Conservation (phyloP, 257 asterid species). For the Fraxinus excelsior region DNA sequence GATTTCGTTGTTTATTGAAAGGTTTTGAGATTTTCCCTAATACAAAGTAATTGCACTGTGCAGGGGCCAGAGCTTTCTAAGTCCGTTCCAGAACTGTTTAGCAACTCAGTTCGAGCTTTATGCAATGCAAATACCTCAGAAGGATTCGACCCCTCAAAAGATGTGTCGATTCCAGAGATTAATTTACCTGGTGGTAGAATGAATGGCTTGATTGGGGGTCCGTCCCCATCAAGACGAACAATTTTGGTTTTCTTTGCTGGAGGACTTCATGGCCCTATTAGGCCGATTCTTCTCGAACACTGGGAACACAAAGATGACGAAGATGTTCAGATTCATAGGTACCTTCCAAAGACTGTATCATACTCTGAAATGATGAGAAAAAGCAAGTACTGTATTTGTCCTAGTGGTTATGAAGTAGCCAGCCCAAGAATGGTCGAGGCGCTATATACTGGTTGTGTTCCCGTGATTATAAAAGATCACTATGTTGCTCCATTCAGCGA, state of each 20-base stretch:
- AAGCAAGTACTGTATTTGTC: slow-evolving; percentile 78
- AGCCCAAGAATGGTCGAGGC: slow-evolving; percentile 93
- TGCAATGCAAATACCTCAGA: slow-evolving; percentile 78
- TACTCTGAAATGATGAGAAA: slow-evolving; percentile 71
- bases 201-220: slow-evolving; percentile 50
- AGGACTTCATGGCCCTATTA: slow-evolving; percentile 85
- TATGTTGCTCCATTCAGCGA: slow-evolving; percentile 78
- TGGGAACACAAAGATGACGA: slow-evolving; percentile 69
- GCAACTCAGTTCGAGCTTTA: slow-evolving; percentile 56
- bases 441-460: slow-evolving; percentile 74
- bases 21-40: neutral
- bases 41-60: neutral
- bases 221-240: slow-evolving; percentile 49
- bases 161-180: slow-evolving; percentile 66
- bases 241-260: slow-evolving; percentile 65
- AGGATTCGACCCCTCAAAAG: slow-evolving; percentile 49
- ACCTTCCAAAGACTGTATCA: slow-evolving; percentile 61
- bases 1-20: neutral
- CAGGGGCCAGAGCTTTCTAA: slow-evolving; percentile 69
- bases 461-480: slow-evolving; percentile 70
- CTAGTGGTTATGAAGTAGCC: slow-evolving; percentile 90
- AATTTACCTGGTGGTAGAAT: slow-evolving; percentile 51
- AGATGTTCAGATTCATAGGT: slow-evolving; percentile 56
- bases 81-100: slow-evolving; percentile 45
- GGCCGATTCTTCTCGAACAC: slow-evolving; percentile 70